Conservation (phyloP, 805 yeast genomes). For the Kuraishia piskuri region DNA sequence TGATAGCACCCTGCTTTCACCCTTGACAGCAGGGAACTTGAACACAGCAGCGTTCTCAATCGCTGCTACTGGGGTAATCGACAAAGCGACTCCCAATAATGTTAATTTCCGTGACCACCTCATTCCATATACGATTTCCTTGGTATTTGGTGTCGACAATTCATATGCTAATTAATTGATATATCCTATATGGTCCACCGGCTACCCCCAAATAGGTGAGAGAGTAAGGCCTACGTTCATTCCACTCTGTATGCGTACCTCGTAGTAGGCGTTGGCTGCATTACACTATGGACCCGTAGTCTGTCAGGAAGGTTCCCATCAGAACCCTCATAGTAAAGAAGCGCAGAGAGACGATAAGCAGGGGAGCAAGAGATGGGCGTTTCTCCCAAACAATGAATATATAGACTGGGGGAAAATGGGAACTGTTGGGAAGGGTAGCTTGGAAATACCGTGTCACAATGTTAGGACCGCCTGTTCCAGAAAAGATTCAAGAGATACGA, state of each 20-base stretch:
- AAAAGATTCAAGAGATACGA: conserved; percentile 11
- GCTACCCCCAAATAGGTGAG: not conserved
- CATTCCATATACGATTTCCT: not conserved
- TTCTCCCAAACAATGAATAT: no score
- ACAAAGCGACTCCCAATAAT: not conserved
- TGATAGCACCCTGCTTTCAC: conserved; percentile 8
- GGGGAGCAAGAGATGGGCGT: not conserved
- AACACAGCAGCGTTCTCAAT: conserved; percentile 4
- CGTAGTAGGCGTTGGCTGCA: not conserved
- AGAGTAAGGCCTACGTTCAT: not conserved
- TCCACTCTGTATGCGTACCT: not conserved
- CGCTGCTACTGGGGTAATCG: not conserved
- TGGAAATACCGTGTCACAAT: no score
- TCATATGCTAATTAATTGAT: not conserved
- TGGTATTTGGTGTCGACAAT: not conserved
- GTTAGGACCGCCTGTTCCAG: conserved; percentile 18
- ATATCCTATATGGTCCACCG: not conserved
- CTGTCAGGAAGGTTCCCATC: not conserved
- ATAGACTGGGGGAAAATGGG: no score
- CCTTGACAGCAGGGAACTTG: conserved; percentile 2
- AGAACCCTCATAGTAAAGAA: not conserved
- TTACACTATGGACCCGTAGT: not conserved
- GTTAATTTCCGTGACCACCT: not conserved
- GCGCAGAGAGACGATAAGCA: not conserved
- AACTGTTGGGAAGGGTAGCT: no score